Conservation (phyloP, 176 grass and related monocot species). For the Zea luxurians region DNA sequence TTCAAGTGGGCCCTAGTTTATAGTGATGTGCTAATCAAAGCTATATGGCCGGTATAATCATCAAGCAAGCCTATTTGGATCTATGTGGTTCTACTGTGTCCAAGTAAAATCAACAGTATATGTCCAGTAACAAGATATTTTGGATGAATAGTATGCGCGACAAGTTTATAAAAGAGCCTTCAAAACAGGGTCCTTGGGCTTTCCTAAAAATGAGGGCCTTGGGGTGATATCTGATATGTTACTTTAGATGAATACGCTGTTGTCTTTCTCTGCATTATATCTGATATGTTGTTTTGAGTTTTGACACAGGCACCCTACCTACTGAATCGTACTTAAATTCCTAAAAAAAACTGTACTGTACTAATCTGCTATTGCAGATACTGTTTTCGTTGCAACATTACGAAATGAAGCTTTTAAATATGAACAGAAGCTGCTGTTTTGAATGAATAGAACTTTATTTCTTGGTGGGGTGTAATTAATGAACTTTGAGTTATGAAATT, state of each 20-base stretch:
- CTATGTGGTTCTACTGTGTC: background rate
- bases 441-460: background rate
- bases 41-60: background rate
- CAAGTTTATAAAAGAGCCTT: too few species aligned
- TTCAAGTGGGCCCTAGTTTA: background rate
- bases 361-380: background rate
- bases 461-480: background rate
- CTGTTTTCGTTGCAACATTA: background rate
- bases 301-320: conserved; percentile 25
- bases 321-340: background rate
- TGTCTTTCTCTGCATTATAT: background rate
- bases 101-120: background rate
- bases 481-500: background rate
- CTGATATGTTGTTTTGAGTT: background rate
- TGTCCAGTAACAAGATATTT: too few species aligned
- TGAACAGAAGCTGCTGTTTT: background rate
- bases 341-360: background rate
- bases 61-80: conserved; percentile 7
- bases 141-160: too few species aligned
- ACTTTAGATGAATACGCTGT: background rate
- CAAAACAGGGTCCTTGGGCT: too few species aligned
- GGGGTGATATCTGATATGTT: too few species aligned
- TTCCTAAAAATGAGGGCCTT: too few species aligned
- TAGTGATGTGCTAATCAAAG: background rate
- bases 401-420: conserved; percentile 23